These are phyloP conservation scores for Yamadazyma sp. DNA, from an alignment of 805 yeast species.

Conservation along the genomic window DNA sequence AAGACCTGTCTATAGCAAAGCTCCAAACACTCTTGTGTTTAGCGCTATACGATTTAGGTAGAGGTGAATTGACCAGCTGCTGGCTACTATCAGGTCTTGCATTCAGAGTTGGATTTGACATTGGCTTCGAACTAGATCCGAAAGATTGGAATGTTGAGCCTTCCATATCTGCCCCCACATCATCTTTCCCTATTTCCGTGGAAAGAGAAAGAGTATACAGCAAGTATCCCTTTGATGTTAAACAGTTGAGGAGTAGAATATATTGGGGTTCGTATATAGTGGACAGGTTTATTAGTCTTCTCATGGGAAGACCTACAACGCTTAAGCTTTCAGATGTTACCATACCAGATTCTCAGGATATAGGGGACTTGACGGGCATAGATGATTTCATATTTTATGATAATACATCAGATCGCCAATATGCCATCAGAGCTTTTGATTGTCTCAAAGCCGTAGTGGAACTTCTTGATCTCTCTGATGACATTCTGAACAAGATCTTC, in stretches of 20 bases:
- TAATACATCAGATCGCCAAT: conserved; percentile 8
- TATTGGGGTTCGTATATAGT: conserved; percentile 17
- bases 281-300: conserved; percentile 14
- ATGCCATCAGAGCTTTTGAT: conserved; percentile 12
- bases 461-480: conserved; percentile 10
- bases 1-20: conserved; percentile 11
- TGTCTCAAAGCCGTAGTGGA: conserved; percentile 12
- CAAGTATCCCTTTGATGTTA: conserved; percentile 12
- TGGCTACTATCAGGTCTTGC: conserved; percentile 19
- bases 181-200: neutral
- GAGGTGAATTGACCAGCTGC: conserved; percentile 17
- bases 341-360: conserved; percentile 14
- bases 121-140: conserved; percentile 18
- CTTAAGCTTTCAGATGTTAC: conserved; percentile 13
- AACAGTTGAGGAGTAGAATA: conserved; percentile 12
- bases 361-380: conserved; percentile 15
- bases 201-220: conserved; percentile 3
- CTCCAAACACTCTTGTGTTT: conserved; percentile 16
- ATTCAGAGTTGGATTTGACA: conserved; percentile 16
- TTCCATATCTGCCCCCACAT: neutral
- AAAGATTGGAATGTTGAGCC: conserved; percentile 14
- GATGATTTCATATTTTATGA: conserved; percentile 14
- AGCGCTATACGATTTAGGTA: conserved; percentile 16
- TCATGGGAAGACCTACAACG: conserved; percentile 13
- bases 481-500: conserved; percentile 11